Evolutionary conservation across 2,329 filamentous ascomycete species (phyloP).

Genomic region (Amesomyces nigricolor): DNA sequence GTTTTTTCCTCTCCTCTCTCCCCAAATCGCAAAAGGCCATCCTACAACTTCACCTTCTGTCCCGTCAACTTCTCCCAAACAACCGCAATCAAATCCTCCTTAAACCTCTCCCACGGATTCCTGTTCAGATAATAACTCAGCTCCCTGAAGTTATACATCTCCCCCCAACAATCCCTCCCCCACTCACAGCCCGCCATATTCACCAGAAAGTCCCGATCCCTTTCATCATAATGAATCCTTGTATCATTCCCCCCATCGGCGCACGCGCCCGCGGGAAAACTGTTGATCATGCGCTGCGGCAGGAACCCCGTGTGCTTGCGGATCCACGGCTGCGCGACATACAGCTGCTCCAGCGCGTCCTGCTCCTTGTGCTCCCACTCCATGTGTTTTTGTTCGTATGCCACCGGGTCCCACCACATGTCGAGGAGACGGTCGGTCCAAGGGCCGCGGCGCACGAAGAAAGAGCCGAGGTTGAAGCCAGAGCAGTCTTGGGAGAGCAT

Average conservation of each 20-base stretch:
- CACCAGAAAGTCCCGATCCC: constrained; percentile 85
- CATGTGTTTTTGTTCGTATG: constrained; percentile 98
- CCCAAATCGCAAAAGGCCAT: not conserved
- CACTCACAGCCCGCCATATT: constrained; percentile 99
- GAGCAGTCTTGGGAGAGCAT: constrained; percentile 89
- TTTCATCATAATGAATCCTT: constrained; percentile 77
- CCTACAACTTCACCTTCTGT: constrained; percentile 51
- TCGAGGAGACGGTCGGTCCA: constrained; percentile 92
- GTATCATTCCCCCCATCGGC: constrained; percentile 69
- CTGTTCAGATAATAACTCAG: constrained; percentile 87
- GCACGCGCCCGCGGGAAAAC: constrained; percentile 87
- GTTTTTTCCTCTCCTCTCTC: no score
- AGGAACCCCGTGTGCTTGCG: constrained; percentile 83
- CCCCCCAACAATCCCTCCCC: constrained; percentile 94
- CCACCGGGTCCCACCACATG: constrained; percentile 97
- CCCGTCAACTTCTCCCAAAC: constrained; percentile 61
- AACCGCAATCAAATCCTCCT: constrained; percentile 58
- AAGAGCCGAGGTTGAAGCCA: constrained; percentile 94
- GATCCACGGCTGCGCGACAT: constrained; percentile 87
- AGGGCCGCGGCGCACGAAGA: constrained; percentile 77
- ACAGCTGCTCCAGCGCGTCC: constrained; percentile 88
- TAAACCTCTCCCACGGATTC: constrained; percentile 70
- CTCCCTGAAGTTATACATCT: constrained; percentile 94
- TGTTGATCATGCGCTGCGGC: constrained; percentile 87
- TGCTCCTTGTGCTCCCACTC: constrained; percentile 99